phyloP scores from a whole-genome alignment of 2,329 filamentous ascomycete genomes.

The Ophiostoma sp. region DNA sequence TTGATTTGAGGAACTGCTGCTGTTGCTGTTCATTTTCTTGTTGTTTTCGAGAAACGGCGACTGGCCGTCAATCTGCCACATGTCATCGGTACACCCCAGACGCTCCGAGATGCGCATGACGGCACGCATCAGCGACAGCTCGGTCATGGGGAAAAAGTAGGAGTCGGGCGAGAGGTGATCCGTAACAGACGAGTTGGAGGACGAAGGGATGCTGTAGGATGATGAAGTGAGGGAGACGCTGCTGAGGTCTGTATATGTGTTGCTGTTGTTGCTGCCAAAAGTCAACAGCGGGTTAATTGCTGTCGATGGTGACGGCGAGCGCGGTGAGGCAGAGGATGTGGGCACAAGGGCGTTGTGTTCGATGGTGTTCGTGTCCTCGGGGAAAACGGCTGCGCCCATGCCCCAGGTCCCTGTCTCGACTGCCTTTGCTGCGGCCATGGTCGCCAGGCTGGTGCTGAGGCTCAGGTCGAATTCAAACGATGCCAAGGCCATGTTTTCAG shows the following conservation, averaged over 20 bases:
- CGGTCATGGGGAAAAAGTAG: constrained; percentile 49
- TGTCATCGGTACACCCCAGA: constrained; percentile 43
- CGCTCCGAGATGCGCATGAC: constrained; percentile 50
- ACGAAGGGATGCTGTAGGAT: neutral
- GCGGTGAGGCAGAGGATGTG: neutral
- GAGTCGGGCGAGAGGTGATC: constrained; percentile 43
- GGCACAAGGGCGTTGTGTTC: neutral
- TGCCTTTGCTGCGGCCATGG: constrained; percentile 4
- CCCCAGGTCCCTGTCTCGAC: constrained; percentile 1
- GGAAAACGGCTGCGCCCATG: neutral
- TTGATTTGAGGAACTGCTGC: constrained; percentile 26
- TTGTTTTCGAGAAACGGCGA: constrained; percentile 47
- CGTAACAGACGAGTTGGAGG: neutral
- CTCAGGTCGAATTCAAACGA: constrained; percentile 14
- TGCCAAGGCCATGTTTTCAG: neutral
- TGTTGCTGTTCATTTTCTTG: neutral
- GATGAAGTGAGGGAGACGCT: neutral
- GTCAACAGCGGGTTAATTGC: neutral
- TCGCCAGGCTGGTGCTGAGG: constrained; percentile 11
- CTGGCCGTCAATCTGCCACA: constrained; percentile 49
- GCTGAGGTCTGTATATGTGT: neutral
- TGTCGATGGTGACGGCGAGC: neutral
- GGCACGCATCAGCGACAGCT: constrained; percentile 50
- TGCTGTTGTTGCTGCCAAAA: neutral
- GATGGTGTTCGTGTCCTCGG: neutral